These are phyloP conservation scores for Xylaria sp. DNA, from an alignment of 2,329 filamentous ascomycete genomes.

Conservation along the genomic window DNA sequence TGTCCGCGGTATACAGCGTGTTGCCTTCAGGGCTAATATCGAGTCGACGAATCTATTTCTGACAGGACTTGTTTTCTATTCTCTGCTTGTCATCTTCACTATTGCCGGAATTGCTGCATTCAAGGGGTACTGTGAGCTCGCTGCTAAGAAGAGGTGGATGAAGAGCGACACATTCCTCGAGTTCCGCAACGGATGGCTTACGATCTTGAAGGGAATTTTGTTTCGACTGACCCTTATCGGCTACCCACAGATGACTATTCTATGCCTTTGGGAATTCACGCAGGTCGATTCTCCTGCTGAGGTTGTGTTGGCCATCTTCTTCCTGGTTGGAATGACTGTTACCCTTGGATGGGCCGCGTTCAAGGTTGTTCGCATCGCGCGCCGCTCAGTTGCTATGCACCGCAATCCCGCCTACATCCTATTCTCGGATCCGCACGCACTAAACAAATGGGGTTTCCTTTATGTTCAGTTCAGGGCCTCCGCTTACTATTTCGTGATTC, in stretches of 20 bases:
- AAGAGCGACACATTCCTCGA: conserved; percentile 84
- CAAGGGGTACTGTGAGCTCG: conserved; percentile 79
- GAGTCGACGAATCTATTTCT: conserved; percentile 88
- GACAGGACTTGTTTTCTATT: conserved; percentile 84
- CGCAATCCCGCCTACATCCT: conserved; percentile 92
- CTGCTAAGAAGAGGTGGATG: conserved; percentile 77
- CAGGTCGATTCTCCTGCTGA: conserved; percentile 80
- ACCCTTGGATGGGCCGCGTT: conserved; percentile 81
- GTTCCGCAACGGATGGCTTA: conserved; percentile 88
- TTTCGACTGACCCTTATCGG: conserved; percentile 86
- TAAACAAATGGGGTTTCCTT: conserved; percentile 94
- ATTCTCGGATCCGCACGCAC: conserved; percentile 83
- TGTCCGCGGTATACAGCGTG: conserved; percentile 81
- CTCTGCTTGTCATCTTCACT: conserved; percentile 78
- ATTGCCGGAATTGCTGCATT: conserved; percentile 76
- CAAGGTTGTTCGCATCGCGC: conserved; percentile 84
- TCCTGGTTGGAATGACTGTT: conserved; percentile 78
- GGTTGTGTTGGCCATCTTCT: conserved; percentile 82
- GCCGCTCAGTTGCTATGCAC: conserved; percentile 84
- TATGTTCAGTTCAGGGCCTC: conserved; percentile 91
- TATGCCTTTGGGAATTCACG: conserved; percentile 88
- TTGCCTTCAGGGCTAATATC: conserved; percentile 82
- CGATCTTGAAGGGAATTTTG: conserved; percentile 85
- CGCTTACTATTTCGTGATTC: conserved; percentile 88
- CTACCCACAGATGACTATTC: conserved; percentile 84